Percentiles rank a stretch among this genome's conserved stretches.
Evolutionary conservation across 1,284 basidiomycete genomes (phyloP).

Genomic region (Rhodotorula sp.): DNA sequence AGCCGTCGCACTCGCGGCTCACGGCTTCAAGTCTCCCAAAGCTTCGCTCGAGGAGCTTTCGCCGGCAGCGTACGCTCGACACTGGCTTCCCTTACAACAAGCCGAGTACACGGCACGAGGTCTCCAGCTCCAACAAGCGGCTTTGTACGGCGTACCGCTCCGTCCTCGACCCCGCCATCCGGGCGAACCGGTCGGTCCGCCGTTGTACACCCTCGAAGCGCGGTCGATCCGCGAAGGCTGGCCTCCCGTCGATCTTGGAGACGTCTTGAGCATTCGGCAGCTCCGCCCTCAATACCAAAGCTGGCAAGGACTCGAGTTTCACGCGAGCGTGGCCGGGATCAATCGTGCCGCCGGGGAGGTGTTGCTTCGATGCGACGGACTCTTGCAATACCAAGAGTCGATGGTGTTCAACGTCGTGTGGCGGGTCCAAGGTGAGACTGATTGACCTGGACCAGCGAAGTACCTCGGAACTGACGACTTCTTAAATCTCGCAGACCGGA

Average conservation of each 20-base stretch:
- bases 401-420: constrained; percentile 46
- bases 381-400: constrained; percentile 12
- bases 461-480: not conserved
- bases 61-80: constrained; percentile 18
- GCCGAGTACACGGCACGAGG: constrained; percentile 22
- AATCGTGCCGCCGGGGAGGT: constrained; percentile 46
- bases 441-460: no score
- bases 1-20: not conserved
- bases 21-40: not conserved
- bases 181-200: constrained; percentile 13
- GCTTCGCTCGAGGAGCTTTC: not conserved
- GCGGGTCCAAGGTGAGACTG: constrained; percentile 44
- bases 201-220: constrained; percentile 18
- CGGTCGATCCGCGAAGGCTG: constrained; percentile 47
- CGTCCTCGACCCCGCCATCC: constrained; percentile 5
- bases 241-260: constrained; percentile 47
- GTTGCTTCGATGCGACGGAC: constrained; percentile 37
- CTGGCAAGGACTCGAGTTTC: constrained; percentile 42
- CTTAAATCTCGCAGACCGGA: constrained; percentile 13
- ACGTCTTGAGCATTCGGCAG: constrained; percentile 46
- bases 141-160: constrained; percentile 19
- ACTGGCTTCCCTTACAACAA: constrained; percentile 23
- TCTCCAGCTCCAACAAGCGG: constrained; percentile 19
- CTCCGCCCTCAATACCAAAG: constrained; percentile 37
- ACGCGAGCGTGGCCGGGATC: constrained; percentile 46